A percentile compares a stretch with the other conserved stretches of the same genome.
Evolutionary conservation across 768 basidiomycete species (phyloP).

Genomic region (Pholiota microspora): DNA sequence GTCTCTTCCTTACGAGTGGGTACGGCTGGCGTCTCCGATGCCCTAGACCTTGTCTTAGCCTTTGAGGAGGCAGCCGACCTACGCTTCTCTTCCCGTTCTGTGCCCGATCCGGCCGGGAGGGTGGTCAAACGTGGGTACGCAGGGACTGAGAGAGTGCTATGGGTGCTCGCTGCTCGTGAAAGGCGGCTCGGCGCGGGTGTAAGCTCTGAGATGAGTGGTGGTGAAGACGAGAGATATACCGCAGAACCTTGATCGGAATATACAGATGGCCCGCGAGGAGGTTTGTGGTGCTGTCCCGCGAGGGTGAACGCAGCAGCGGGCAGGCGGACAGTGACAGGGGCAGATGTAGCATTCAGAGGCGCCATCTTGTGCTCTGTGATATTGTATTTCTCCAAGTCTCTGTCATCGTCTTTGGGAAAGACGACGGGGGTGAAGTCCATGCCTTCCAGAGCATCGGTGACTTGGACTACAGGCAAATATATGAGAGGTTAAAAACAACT

Average conservation of each 20-base stretch:
- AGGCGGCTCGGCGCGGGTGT: not conserved
- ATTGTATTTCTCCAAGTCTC: constrained; percentile 17
- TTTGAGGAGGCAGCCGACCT: not conserved
- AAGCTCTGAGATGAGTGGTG: constrained; percentile 26
- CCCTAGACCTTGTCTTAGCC: not conserved
- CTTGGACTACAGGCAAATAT: too few species aligned
- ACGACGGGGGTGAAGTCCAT: constrained; percentile 42
- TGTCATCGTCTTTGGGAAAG: constrained; percentile 27
- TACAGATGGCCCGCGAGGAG: constrained; percentile 20
- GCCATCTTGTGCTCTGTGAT: constrained; percentile 1
- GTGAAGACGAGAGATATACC: constrained; percentile 26
- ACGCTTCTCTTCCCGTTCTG: not conserved
- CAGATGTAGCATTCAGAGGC: not conserved
- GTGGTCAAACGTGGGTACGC: not conserved
- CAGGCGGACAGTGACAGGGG: constrained; percentile 2
- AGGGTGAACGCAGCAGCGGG: constrained; percentile 1
- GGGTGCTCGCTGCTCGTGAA: not conserved
- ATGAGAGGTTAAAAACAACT: too few species aligned
- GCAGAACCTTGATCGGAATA: constrained; percentile 25
- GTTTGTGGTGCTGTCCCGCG: constrained; percentile 2
- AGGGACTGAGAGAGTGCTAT: not conserved
- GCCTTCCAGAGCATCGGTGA: constrained; percentile 36
- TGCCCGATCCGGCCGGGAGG: not conserved
- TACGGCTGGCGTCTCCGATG: not conserved
- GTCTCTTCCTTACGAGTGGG: not conserved